These are phyloP conservation scores for Prasinococcaceae sp. DNA, from an alignment of 139 green algal species.

Conservation along the genomic window DNA sequence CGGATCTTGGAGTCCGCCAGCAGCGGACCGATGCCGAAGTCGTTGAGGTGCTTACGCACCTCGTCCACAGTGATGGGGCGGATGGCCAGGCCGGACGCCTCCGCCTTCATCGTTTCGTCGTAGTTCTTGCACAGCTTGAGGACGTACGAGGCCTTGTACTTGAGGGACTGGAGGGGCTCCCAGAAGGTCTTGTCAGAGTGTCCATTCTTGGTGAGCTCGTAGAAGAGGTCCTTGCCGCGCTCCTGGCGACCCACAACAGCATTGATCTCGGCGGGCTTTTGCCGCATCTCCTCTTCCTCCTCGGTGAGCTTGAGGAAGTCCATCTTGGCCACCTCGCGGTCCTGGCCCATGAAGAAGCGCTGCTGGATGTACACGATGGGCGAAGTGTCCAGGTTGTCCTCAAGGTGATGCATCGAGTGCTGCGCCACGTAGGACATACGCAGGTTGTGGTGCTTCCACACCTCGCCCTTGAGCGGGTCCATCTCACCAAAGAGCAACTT, in stretches of 20 bases:
- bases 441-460: slow-evolving; percentile 76
- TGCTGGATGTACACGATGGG: slow-evolving; percentile 54
- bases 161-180: not conserved
- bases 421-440: slow-evolving; percentile 89
- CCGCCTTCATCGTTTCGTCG: slow-evolving; percentile 20
- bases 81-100: slow-evolving; percentile 15
- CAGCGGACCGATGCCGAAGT: slow-evolving; percentile 18
- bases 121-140: slow-evolving; percentile 22
- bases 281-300: slow-evolving; percentile 16
- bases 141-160: slow-evolving; percentile 13
- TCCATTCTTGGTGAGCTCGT: slow-evolving; percentile 10
- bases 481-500: slow-evolving; percentile 23
- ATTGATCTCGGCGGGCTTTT: slow-evolving; percentile 10
- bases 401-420: slow-evolving; percentile 90
- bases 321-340: slow-evolving; percentile 45
- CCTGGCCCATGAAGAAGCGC: slow-evolving; percentile 48
- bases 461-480: slow-evolving; percentile 7
- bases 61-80: slow-evolving; percentile 20
- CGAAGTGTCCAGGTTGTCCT: slow-evolving; percentile 52
- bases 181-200: slow-evolving; percentile 9
- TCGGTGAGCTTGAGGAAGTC: slow-evolving; percentile 21
- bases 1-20: slow-evolving; percentile 20
- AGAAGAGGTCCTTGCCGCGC: slow-evolving; percentile 13
- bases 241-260: slow-evolving; percentile 13
- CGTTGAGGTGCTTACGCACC: slow-evolving; percentile 15